phyloP scores from a whole-genome alignment of 108 stramenopile genomes.

The Nannochloropsis salina region DNA sequence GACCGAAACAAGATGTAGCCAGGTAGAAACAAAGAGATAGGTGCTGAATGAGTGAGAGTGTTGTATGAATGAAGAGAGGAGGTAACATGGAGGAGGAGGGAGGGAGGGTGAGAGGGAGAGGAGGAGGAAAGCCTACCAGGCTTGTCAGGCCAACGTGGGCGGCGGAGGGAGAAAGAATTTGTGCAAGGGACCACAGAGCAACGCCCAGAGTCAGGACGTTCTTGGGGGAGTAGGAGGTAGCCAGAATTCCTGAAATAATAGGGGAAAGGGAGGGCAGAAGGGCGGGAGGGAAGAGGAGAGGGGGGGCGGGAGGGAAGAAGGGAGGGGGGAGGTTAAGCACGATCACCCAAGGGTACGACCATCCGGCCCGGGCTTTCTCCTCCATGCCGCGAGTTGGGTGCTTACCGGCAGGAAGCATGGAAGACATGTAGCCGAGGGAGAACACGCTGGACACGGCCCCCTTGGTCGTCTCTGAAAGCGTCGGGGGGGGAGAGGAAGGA shows the following conservation, averaged over 20 bases:
- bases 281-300: neutral
- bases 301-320: neutral
- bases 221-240: constrained; percentile 55
- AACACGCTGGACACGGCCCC: constrained; percentile 61
- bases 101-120: neutral
- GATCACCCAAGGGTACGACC: too few species aligned
- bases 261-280: constrained; percentile 1
- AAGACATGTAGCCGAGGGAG: constrained; percentile 70
- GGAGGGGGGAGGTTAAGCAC: neutral
- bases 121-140: neutral
- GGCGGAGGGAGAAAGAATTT: neutral
- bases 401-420: constrained; percentile 61
- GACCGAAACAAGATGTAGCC: neutral
- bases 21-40: neutral
- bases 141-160: neutral
- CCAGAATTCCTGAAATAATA: constrained; percentile 54
- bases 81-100: neutral
- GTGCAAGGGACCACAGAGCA: constrained; percentile 7
- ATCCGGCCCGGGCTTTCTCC: too few species aligned
- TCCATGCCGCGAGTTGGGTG: neutral
- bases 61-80: neutral
- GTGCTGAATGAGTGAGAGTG: neutral
- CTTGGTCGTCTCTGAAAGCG: neutral
- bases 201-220: constrained; percentile 65
- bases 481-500: neutral